These are phyloP conservation scores for Tagetes patula DNA, from an alignment of 129 eudicot species.

Conservation along the genomic window DNA sequence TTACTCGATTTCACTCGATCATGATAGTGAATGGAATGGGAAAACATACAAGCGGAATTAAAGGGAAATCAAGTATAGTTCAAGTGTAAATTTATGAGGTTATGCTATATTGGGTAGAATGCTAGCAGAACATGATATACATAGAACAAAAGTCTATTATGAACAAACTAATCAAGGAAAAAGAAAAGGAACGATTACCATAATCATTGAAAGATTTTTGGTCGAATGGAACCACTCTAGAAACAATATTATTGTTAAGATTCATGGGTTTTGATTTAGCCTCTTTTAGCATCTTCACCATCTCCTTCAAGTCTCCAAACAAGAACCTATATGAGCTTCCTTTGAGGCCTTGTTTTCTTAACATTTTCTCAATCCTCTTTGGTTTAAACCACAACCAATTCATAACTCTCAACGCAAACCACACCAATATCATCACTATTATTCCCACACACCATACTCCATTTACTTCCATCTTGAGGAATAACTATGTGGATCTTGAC, in stretches of 20 bases:
- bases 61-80: too few species aligned
- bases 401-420: conserved; percentile 24
- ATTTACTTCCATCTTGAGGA: conserved; percentile 19
- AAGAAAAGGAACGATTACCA: conserved; percentile 15
- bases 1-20: too few species aligned
- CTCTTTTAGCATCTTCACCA: conserved; percentile 23
- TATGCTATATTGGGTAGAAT: too few species aligned
- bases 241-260: conserved; percentile 22
- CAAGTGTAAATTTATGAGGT: too few species aligned
- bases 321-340: conserved; percentile 34
- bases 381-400: conserved; percentile 43
- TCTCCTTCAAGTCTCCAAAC: conserved; percentile 31
- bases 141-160: too few species aligned
- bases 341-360: conserved; percentile 36
- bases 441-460: conserved; percentile 13
- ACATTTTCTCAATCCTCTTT: conserved; percentile 24
- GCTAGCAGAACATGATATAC: too few species aligned
- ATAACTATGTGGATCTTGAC: neutral
- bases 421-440: neutral
- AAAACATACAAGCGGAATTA: too few species aligned
- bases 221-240: conserved; percentile 22
- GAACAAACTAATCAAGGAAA: too few species aligned
- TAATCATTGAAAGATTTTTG: neutral
- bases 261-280: conserved; percentile 31
- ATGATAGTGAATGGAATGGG: too few species aligned